phyloP scores from a whole-genome alignment of 352 stramenopile genomes.

The Nothophytophthora sp. region DNA sequence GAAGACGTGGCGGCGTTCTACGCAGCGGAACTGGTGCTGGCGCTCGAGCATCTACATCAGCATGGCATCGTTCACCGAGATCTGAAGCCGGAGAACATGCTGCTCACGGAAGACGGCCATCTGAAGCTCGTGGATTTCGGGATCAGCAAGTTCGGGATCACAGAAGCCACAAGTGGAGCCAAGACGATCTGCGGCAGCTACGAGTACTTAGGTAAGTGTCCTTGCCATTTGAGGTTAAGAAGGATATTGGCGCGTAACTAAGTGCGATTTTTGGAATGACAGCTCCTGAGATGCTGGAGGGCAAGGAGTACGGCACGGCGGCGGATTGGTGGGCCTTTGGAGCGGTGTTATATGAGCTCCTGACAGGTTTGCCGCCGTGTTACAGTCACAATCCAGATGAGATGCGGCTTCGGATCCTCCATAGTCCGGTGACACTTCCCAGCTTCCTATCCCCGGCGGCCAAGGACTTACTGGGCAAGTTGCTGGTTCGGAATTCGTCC shows the following conservation, averaged over 20 bases:
- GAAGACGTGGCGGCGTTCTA: conserved; percentile 73
- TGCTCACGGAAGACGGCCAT: conserved; percentile 65
- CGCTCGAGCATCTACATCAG: conserved; percentile 81
- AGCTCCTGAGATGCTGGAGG: conserved; percentile 73
- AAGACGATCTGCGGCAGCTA: conserved; percentile 78
- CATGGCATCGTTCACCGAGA: conserved; percentile 86
- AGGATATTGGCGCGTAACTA: background rate
- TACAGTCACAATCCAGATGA: conserved; percentile 59
- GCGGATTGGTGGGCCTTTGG: conserved; percentile 86
- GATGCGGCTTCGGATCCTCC: conserved; percentile 58
- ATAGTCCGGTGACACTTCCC: conserved; percentile 55
- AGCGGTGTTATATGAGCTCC: conserved; percentile 74
- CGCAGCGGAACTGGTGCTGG: conserved; percentile 67
- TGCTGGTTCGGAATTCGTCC: conserved; percentile 50
- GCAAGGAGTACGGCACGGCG: conserved; percentile 69
- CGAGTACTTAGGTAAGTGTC: conserved; percentile 71
- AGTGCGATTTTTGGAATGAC: conserved; percentile 1
- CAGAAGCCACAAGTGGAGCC: conserved; percentile 56
- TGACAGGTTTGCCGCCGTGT: conserved; percentile 78
- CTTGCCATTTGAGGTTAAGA: background rate
- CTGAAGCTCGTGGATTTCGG: conserved; percentile 86
- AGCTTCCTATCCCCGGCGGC: conserved; percentile 52
- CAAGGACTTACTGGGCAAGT: conserved; percentile 44
- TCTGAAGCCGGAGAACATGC: conserved; percentile 80
- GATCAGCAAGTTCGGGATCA: conserved; percentile 83